These are phyloP conservation scores for Diplodia seriata DNA, from an alignment of 2,329 filamentous ascomycete species.

Conservation along the genomic window DNA sequence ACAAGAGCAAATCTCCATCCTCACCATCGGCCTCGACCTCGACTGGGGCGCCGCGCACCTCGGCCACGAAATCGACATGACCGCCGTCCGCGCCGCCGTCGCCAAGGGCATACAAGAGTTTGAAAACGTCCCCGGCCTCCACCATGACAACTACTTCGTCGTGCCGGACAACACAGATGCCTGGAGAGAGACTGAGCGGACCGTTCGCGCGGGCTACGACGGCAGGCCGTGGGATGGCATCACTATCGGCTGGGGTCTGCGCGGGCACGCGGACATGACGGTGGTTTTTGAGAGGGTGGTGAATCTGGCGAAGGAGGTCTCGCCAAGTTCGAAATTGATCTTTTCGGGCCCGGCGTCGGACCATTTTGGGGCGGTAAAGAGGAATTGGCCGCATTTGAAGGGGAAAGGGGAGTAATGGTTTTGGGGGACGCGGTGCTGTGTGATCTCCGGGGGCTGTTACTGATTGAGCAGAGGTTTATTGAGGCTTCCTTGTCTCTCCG, in stretches of 20 bases:
- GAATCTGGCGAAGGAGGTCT: background rate
- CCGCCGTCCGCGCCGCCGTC: background rate
- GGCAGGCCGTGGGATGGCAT: slow-evolving; percentile 6
- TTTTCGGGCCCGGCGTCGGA: background rate
- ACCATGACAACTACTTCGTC: background rate
- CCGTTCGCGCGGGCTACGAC: background rate
- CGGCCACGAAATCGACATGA: background rate
- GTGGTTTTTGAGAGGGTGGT: background rate
- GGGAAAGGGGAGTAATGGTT: background rate
- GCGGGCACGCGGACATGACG: background rate
- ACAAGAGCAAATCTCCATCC: background rate
- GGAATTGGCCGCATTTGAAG: slow-evolving; percentile 14
- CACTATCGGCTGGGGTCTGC: slow-evolving; percentile 14
- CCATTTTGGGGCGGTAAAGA: background rate
- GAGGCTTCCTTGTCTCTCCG: too few relatives aligned
- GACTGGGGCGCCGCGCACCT: slow-evolving; percentile 1
- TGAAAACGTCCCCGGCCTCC: background rate
- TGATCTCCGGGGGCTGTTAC: too few relatives aligned
- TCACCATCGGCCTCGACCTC: slow-evolving; percentile 18
- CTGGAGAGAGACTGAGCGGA: background rate
- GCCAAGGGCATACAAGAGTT: background rate
- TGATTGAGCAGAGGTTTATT: too few relatives aligned
- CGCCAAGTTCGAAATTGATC: background rate
- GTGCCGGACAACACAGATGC: background rate
- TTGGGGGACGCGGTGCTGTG: too few relatives aligned